Base-by-base conservation (phyloP, 2,329 filamentous ascomycete species). In the Arthrobotrys sphaeroides region DNA sequence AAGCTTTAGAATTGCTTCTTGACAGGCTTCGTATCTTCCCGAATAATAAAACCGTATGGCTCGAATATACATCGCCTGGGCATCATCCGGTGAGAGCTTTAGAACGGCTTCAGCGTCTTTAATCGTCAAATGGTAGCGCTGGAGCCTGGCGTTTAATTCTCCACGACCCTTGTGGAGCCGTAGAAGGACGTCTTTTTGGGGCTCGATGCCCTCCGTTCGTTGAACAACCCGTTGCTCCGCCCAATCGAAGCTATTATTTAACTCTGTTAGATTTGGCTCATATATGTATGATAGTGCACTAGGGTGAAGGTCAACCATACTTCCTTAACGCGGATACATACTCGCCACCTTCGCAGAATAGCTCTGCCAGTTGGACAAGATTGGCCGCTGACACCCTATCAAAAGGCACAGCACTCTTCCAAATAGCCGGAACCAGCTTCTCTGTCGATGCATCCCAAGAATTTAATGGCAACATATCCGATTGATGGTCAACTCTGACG, bases 401-500 rank as follows among this genome's bases (percentile, higher is more conserved):
- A 13, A 60, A 10, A 1, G 7, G 61, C 5, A 31, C 13, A 31
- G 7, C 18, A 1, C 3, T 5, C 28, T 26, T 75, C 72, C 72
- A 75, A 12, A 59, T 60, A 1, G 31, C n/a, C 0, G 72, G 72
- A 18, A 75, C 51, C 5, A 65, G 12, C 22, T 69, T 69, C 13
- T 47, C 47, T 2, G 40, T 43, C 13, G 38, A 12, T 9, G 31
- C 13, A 13, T 69, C 64, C 72, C 72, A 75, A 5, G 28, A n/a
- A 16, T 69, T 38, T 3, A 68, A 28, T 26, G 49, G 42, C 31
- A 42, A 31, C 20, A 75, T 26, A 18, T 75, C 72, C 6, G 40
- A 33, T 13, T 57, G 72, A 38, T 75, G 72, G 18, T 75, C 72
- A 12, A 75, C 62, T 53, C 72, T 61, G 5, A 75, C 47, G 6